phyloP scores from a whole-genome alignment of 75 land plant species.

The Cunninghamia lanceolata region DNA sequence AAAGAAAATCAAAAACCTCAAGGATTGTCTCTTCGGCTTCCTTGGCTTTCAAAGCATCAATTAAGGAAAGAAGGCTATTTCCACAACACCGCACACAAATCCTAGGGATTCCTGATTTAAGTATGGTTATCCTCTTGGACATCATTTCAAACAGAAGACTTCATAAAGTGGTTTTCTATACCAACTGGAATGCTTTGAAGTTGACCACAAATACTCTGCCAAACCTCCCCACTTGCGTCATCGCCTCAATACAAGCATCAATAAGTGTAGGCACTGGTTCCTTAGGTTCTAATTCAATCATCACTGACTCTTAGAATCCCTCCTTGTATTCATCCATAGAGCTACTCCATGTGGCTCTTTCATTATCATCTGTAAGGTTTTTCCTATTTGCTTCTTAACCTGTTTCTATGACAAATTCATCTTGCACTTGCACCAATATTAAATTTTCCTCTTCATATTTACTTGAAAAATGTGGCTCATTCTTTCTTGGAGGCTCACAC shows the following conservation, averaged over 20 bases:
- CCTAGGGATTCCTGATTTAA: no score
- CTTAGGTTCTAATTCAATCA: conserved; percentile 71
- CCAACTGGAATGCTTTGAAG: conserved; percentile 77
- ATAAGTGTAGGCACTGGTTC: conserved; percentile 92
- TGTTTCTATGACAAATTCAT: neutral
- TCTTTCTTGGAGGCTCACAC: conserved; percentile 43
- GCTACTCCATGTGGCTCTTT: neutral
- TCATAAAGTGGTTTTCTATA: conserved; percentile 88
- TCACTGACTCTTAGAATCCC: conserved; percentile 39
- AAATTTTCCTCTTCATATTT: conserved; percentile 13
- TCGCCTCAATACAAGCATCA: conserved; percentile 63
- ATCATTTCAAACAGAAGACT: conserved; percentile 48
- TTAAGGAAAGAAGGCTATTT: no score
- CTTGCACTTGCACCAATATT: no score
- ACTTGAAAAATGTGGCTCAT: neutral
- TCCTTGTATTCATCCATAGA: neutral
- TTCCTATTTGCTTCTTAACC: neutral
- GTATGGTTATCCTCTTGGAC: conserved; percentile 32
- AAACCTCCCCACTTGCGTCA: conserved; percentile 69
- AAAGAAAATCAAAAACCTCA: no score
- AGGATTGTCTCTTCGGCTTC: no score
- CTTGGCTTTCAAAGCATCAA: no score
- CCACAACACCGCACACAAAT: no score
- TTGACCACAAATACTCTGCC: conserved; percentile 70
- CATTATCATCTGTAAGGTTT: conserved; percentile 15